These are phyloP conservation scores for Pontederia paniculata DNA, from an alignment of 176 grass and related monocot species.

Conservation along the genomic window DNA sequence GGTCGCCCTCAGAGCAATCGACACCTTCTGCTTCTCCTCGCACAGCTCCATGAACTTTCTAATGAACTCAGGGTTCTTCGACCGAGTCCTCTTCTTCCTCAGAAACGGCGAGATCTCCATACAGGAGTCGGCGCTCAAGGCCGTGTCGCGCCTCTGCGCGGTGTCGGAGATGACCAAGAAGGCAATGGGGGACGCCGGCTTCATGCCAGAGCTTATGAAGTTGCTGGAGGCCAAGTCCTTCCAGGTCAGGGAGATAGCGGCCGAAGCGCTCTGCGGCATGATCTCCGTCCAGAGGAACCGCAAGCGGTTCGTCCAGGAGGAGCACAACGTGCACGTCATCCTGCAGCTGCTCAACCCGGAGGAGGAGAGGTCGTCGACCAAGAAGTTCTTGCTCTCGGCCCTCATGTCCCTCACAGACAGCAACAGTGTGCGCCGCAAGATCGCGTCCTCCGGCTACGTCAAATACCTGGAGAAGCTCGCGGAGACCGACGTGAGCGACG, in stretches of 20 bases:
- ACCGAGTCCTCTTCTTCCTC: conserved; percentile 43
- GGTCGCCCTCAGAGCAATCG: conserved; percentile 46
- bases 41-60: conserved; percentile 23
- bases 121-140: conserved; percentile 54
- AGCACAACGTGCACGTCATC: conserved; percentile 39
- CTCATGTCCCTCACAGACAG: conserved; percentile 52
- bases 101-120: conserved; percentile 36
- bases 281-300: conserved; percentile 58
- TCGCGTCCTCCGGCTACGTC: conserved; percentile 52
- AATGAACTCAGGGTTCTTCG: conserved; percentile 40
- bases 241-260: conserved; percentile 50
- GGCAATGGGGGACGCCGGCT: conserved; percentile 56
- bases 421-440: conserved; percentile 58
- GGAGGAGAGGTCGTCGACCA: conserved; percentile 54
- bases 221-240: conserved; percentile 35
- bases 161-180: conserved; percentile 51
- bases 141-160: conserved; percentile 40
- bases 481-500: conserved; percentile 48
- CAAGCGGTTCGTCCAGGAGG: conserved; percentile 66
- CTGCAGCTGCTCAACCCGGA: conserved; percentile 46
- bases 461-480: conserved; percentile 65
- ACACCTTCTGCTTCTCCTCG: conserved; percentile 42
- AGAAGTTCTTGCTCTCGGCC: conserved; percentile 50
- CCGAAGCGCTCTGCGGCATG: conserved; percentile 57
- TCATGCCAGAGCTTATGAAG: conserved; percentile 75